Percentiles rank a stretch among this genome's conserved stretches.
Evolutionary conservation across 257 asterid species (phyloP).

Genomic region (Fraxinus excelsior): DNA sequence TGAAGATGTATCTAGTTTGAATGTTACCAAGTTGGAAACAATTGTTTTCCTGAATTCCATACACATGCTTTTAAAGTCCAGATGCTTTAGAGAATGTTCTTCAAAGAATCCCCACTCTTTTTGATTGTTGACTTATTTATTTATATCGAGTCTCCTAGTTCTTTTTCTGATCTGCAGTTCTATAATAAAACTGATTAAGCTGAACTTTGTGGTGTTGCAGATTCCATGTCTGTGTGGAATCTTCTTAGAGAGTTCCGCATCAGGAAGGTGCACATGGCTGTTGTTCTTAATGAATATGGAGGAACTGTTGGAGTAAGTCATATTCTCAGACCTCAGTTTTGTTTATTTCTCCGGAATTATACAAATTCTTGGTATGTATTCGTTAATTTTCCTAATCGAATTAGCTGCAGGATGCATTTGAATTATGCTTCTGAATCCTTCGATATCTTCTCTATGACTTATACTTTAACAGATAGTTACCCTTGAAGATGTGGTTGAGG

Average conservation of each 20-base stretch:
- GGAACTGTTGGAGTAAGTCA: constrained; percentile 94
- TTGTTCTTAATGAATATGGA: constrained; percentile 96
- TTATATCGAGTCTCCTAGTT: not conserved
- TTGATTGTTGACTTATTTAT: not conserved
- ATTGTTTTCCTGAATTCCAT: constrained; percentile 4
- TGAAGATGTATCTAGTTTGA: constrained; percentile 15
- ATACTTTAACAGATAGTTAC: constrained; percentile 76
- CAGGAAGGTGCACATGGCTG: constrained; percentile 99
- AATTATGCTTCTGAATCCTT: not conserved
- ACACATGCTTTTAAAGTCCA: not conserved
- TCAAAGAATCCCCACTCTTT: not conserved
- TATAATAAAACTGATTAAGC: not conserved
- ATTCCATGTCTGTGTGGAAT: constrained; percentile 99
- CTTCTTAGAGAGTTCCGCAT: constrained; percentile 99
- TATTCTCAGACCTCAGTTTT: constrained; percentile 18
- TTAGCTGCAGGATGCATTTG: constrained; percentile 18
- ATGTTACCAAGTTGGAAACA: not conserved
- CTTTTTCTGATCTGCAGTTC: constrained; percentile 14
- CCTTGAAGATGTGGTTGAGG: constrained; percentile 98
- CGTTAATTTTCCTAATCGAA: constrained; percentile 20
- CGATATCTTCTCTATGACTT: constrained; percentile 18
- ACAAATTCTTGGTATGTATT: not conserved
- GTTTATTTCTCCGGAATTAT: constrained; percentile 7
- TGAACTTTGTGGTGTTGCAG: constrained; percentile 45
- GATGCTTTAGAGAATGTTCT: not conserved